Conservation (phyloP, 768 basidiomycete genomes). For the Xerocomellus intermedius region DNA sequence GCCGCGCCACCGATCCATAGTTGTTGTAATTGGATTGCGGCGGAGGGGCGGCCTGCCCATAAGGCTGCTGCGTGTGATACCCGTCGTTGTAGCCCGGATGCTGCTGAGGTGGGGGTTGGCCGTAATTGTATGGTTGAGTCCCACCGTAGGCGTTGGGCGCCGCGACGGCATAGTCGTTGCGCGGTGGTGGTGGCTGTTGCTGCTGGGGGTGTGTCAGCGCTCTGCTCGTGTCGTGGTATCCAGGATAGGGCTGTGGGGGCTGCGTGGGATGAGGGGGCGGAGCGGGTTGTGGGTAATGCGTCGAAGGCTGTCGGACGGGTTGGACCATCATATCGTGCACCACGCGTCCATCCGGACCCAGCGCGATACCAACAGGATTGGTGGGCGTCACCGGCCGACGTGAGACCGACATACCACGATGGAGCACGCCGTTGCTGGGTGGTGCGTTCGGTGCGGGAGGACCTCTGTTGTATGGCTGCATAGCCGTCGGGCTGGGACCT, state of each 20-base stretch:
- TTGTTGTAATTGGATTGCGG: slow-evolving; percentile 4
- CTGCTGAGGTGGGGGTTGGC: slow-evolving; percentile 19
- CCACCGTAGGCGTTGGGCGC: slow-evolving; percentile 14
- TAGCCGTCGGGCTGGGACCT: slow-evolving; percentile 18
- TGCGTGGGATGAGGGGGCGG: slow-evolving; percentile 8
- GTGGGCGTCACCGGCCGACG: slow-evolving; percentile 64
- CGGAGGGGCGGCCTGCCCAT: slow-evolving; percentile 15
- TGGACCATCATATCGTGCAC: slow-evolving; percentile 72
- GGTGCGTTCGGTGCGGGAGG: neutral
- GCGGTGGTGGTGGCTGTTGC: slow-evolving; percentile 23
- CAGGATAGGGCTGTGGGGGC: slow-evolving; percentile 19
- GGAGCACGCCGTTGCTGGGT: neutral
- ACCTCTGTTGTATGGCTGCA: slow-evolving; percentile 14
- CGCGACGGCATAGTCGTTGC: slow-evolving; percentile 17
- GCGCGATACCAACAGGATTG: slow-evolving; percentile 76
- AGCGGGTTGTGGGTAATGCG: slow-evolving; percentile 12
- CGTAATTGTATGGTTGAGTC: slow-evolving; percentile 16
- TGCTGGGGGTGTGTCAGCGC: slow-evolving; percentile 38
- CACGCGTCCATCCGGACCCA: slow-evolving; percentile 80
- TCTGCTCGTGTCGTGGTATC: slow-evolving; percentile 22
- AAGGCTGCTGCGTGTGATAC: slow-evolving; percentile 17
- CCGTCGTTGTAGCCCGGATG: slow-evolving; percentile 18
- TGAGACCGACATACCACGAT: slow-evolving; percentile 27
- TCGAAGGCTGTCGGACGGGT: slow-evolving; percentile 9
- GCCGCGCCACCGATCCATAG: slow-evolving; percentile 1